Base-by-base conservation (phyloP, 306 rosid genomes). In the Fragaria ananassa region DNA sequence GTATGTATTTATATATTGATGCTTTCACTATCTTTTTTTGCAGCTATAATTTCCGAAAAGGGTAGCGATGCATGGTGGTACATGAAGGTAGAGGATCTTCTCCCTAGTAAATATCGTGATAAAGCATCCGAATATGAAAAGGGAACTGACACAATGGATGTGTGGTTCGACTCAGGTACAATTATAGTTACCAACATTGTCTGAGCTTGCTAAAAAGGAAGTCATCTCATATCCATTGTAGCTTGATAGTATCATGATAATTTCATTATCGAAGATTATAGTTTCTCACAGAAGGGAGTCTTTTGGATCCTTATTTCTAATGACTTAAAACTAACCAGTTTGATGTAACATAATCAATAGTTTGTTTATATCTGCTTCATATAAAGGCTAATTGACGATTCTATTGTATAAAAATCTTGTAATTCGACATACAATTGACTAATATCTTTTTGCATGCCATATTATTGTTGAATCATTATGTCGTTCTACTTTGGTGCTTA, bases 21-120 rank as follows among this genome's bases (percentile, higher is more conserved):
- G 74, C 58, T 69, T 76, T 44, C 63, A 76, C 75, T 80, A 69
- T 41, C 37, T 78, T 81, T 83, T 53, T 51, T 81, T 75, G 79
- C 91, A 96, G 98, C 93, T 76, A 89, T 96, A 84, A 82, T 96
- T 77, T 86, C 98, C 56, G 86, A 87, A 78, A 96, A 88, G 91
- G 99, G 99, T 74, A 91, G 99, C 83, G 99, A 96, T 85, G 99
- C 98, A 50, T 96, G 99, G 99, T 96, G 99, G 98, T 89, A 89
- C 88, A 89, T 96, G 98, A 87, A 80, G 78, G 93, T 96, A 71
- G 93, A 91, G 83, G 93, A 92, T 64, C 99, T 96, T 81, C 98
- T 96, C 56, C 98, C 99, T 44, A 70, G 75, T 81, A 89, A 83
- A 76, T 96, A 96, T 78, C 91, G 79, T 39, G 90, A 89, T 74